phyloP scores from a whole-genome alignment of 371 early-diverging fungal genomes.

The Apophysomyces ossiformis region DNA sequence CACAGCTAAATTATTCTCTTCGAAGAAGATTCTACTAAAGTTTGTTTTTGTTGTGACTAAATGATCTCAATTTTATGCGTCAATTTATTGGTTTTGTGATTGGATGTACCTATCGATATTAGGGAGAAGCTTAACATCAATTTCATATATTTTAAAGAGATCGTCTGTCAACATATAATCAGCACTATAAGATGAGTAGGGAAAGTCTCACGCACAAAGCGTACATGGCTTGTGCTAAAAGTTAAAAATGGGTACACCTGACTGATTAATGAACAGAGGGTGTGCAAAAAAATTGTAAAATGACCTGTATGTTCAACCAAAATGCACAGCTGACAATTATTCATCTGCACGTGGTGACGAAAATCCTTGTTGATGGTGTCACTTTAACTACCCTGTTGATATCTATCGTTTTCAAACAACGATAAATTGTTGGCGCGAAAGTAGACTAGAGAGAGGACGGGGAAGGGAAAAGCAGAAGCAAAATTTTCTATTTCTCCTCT shows the following conservation, averaged over 20 bases:
- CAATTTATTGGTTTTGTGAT: no score
- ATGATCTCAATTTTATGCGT: no score
- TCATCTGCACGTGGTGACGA: constrained; percentile 3
- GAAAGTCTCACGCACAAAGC: neutral
- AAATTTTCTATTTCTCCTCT: neutral
- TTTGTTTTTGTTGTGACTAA: neutral
- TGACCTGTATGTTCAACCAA: neutral
- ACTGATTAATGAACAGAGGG: no score
- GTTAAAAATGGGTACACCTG: no score
- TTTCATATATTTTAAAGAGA: no score
- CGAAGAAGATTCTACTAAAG: neutral
- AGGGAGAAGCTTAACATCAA: no score
- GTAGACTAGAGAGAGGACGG: no score
- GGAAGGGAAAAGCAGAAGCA: no score
- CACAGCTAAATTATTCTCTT: neutral
- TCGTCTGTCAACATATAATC: neutral
- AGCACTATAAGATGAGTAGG: neutral
- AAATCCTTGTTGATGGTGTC: neutral
- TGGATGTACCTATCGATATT: no score
- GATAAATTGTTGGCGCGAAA: neutral
- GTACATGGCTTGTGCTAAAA: neutral
- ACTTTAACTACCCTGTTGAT: constrained; percentile 1
- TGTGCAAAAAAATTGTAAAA: neutral
- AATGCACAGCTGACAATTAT: constrained; percentile 1
- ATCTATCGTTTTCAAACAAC: neutral